Evolutionary conservation across 2,329 filamentous ascomycete genomes (phyloP).

Genomic region (Blastomyces emzantsi): DNA sequence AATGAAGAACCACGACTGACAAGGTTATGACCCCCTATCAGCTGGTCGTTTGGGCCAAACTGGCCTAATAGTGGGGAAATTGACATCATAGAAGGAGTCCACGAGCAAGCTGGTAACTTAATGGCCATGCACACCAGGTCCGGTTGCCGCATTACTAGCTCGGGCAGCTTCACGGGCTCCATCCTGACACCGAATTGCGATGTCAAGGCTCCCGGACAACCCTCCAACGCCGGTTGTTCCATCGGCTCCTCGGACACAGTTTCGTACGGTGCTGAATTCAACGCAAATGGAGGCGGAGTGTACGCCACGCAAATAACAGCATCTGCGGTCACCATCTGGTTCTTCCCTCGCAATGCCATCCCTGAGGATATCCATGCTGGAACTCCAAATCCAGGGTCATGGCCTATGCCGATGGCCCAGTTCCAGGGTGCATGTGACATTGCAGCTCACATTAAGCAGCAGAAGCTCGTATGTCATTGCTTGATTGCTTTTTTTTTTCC

Average conservation of each 20-base stretch:
- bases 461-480: constrained; percentile 46
- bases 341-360: constrained; percentile 32
- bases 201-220: neutral
- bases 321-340: constrained; percentile 41
- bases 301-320: constrained; percentile 52
- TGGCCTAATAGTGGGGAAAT: constrained; percentile 61
- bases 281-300: constrained; percentile 53
- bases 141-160: constrained; percentile 18
- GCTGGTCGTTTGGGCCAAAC: constrained; percentile 44
- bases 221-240: neutral
- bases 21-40: constrained; percentile 2
- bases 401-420: constrained; percentile 43
- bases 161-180: constrained; percentile 15
- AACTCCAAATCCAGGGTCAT: constrained; percentile 35
- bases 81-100: constrained; percentile 63
- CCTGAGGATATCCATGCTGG: constrained; percentile 35
- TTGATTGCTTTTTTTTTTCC: no score
- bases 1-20: constrained; percentile 1
- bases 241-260: constrained; percentile 38
- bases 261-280: constrained; percentile 57
- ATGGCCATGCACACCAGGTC: constrained; percentile 54
- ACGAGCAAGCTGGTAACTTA: constrained; percentile 45
- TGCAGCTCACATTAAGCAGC: constrained; percentile 53
- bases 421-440: constrained; percentile 62
- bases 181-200: neutral